A percentile compares a stretch with the other conserved stretches of the same genome.
Conservation (phyloP, 805 yeast species). For the Zygotorulaspora sp. region DNA sequence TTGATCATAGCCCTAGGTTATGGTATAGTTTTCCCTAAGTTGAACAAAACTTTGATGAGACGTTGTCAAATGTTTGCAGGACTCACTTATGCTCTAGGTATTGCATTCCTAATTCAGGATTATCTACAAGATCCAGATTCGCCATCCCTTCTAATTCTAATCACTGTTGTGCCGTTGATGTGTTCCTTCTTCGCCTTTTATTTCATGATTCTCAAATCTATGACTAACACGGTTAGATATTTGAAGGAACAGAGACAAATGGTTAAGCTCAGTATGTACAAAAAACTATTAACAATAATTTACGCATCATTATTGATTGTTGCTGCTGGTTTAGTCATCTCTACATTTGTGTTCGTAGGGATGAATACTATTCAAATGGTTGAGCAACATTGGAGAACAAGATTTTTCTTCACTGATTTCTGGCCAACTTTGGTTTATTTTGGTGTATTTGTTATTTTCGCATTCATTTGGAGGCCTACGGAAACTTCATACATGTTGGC, state of each 20-base stretch:
- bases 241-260: slow-evolving; percentile 83
- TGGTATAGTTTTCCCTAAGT: slow-evolving; percentile 86
- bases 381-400: slow-evolving; percentile 86
- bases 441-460: slow-evolving; percentile 73
- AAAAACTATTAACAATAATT: slow-evolving; percentile 67
- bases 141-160: slow-evolving; percentile 46
- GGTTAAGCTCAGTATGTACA: slow-evolving; percentile 85
- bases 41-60: slow-evolving; percentile 70
- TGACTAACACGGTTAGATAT: slow-evolving; percentile 67
- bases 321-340: slow-evolving; percentile 63
- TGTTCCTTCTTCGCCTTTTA: slow-evolving; percentile 69
- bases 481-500: slow-evolving; percentile 93
- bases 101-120: slow-evolving; percentile 50
- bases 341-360: slow-evolving; percentile 65
- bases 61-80: slow-evolving; percentile 58
- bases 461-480: slow-evolving; percentile 96
- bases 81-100: slow-evolving; percentile 51
- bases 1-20: slow-evolving; percentile 86
- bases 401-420: slow-evolving; percentile 84
- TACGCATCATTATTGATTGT: slow-evolving; percentile 66
- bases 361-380: slow-evolving; percentile 72
- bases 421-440: slow-evolving; percentile 93
- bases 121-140: slow-evolving; percentile 50
- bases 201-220: slow-evolving; percentile 63
- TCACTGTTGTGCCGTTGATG: slow-evolving; percentile 67